phyloP scores from a whole-genome alignment of 257 asterid genomes.

The Rehmannia glutinosa region DNA sequence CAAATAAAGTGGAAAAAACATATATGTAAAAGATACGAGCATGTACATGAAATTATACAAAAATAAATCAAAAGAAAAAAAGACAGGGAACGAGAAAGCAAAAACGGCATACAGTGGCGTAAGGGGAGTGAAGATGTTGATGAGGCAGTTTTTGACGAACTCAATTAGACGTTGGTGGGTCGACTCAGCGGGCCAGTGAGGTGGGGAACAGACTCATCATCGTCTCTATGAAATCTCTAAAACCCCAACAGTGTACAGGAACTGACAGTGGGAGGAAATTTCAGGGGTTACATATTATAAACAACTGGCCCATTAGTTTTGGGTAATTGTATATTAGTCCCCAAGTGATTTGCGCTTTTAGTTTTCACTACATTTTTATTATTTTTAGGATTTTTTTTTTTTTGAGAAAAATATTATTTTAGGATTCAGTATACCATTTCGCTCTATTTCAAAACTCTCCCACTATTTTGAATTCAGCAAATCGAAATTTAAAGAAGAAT shows the following conservation, averaged over 20 bases:
- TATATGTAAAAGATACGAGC: background rate
- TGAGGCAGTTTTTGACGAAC: conserved; percentile 70
- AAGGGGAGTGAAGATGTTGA: conserved; percentile 84
- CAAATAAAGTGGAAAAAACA: background rate
- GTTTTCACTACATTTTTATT: too few species aligned
- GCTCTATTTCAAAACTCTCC: too few species aligned
- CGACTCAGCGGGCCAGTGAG: conserved; percentile 49
- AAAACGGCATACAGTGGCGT: conserved; percentile 53
- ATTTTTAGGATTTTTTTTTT: too few species aligned
- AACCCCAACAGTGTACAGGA: conserved; percentile 12
- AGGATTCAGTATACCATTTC: too few species aligned
- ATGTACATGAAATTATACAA: background rate
- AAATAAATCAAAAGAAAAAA: background rate
- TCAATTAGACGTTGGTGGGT: conserved; percentile 76
- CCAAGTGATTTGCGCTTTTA: too few species aligned
- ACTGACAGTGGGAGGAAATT: conserved; percentile 13
- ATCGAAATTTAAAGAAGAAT: too few species aligned
- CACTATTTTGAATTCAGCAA: too few species aligned
- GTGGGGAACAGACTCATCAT: conserved; percentile 39
- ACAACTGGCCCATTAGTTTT: background rate
- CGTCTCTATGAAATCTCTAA: conserved; percentile 14
- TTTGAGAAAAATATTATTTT: too few species aligned
- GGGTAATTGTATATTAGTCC: background rate
- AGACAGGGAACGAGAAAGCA: background rate
- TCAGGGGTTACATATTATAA: background rate